Conservation (phyloP, 2,329 filamentous ascomycete species). For the Sporothrix luriei region DNA sequence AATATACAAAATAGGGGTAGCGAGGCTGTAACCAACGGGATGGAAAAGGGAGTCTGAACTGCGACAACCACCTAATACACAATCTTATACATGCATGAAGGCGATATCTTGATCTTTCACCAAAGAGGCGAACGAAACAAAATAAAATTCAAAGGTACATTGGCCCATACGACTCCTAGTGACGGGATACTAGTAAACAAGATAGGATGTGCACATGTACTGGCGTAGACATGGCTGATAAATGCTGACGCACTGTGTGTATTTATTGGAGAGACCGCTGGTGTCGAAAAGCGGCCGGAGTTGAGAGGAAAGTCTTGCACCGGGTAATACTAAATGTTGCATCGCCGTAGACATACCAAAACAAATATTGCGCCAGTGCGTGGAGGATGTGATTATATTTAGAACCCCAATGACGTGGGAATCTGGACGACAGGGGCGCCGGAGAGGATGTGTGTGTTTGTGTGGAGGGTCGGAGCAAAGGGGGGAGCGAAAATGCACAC, state of each 20-base stretch:
- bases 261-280: not conserved
- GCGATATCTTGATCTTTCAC: not conserved
- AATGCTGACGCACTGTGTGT: too few species aligned
- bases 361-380: not conserved
- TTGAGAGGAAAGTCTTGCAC: conserved; percentile 2
- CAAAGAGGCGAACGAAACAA: not conserved
- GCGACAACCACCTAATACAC: not conserved
- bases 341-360: not conserved
- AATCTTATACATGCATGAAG: not conserved
- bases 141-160: not conserved
- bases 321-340: conserved; percentile 10
- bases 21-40: not conserved
- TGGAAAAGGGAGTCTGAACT: not conserved
- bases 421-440: not conserved
- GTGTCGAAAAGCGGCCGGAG: not conserved
- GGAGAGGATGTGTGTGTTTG: too few species aligned
- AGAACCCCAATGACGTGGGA: too few species aligned
- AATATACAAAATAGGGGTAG: not conserved
- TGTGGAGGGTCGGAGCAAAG: too few species aligned
- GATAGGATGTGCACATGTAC: not conserved
- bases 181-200: not conserved
- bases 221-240: not conserved
- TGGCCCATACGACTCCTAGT: not conserved
- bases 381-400: not conserved
- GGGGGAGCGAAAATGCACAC: too few species aligned